Conservation (phyloP, 2,329 filamentous ascomycete species). For the Fusarium sp. region DNA sequence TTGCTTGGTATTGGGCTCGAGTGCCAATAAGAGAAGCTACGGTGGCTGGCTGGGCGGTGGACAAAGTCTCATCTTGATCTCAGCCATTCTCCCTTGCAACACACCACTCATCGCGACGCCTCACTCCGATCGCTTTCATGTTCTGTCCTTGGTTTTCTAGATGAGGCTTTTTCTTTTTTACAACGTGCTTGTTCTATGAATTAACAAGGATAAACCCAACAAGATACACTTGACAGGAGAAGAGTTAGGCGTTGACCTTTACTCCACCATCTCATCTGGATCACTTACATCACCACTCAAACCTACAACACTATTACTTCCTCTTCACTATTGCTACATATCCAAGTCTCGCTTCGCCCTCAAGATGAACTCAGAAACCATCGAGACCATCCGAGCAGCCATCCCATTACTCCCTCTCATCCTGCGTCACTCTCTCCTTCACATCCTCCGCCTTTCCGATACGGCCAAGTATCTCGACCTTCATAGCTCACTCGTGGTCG, state of each 20-base stretch:
- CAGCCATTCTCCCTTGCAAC: neutral
- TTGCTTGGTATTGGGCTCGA: constrained; percentile 9
- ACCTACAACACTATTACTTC: neutral
- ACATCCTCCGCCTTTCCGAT: constrained; percentile 74
- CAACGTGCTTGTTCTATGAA: neutral
- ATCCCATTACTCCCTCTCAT: constrained; percentile 70
- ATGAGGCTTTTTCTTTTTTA: neutral
- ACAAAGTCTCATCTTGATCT: neutral
- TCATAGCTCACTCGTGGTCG: constrained; percentile 76
- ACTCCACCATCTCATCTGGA: neutral
- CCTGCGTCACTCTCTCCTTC: constrained; percentile 69
- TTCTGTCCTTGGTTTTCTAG: neutral
- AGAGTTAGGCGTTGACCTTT: neutral
- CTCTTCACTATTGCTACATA: neutral
- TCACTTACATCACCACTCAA: constrained; percentile 23
- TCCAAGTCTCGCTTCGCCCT: neutral
- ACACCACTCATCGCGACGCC: neutral
- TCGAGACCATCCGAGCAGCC: constrained; percentile 45
- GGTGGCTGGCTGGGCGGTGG: neutral
- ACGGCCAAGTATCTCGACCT: constrained; percentile 83
- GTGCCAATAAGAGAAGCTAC: neutral
- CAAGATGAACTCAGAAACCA: constrained; percentile 21
- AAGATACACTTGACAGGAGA: neutral
- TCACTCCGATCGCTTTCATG: neutral
- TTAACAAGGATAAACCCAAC: neutral